A percentile compares a stretch with the other conserved stretches of the same genome.
Conservation (phyloP, 305 asterid genomes). For the Fraxinus greggii region DNA sequence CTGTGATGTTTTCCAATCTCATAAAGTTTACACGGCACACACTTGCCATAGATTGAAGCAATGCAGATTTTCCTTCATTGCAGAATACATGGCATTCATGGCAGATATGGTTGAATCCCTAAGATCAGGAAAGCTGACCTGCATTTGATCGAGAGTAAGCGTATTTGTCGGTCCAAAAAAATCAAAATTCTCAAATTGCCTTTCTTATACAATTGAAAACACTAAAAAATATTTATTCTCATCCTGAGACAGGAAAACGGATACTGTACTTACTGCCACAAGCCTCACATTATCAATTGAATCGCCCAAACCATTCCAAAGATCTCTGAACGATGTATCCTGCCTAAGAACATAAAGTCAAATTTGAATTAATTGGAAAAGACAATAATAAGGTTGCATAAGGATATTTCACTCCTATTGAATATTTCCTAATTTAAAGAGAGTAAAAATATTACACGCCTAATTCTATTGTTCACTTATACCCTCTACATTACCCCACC, state of each 20-base stretch:
- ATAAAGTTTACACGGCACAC: neutral
- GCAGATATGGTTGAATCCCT: slow-evolving; percentile 57
- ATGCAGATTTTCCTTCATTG: slow-evolving; percentile 52
- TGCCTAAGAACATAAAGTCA: slow-evolving; percentile 41
- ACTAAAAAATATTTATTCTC: neutral
- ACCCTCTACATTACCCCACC: neutral
- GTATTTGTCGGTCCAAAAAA: neutral
- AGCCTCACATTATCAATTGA: slow-evolving; percentile 63
- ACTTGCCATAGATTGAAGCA: slow-evolving; percentile 94
- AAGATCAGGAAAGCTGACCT: slow-evolving; percentile 82
- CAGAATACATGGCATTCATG: slow-evolving; percentile 62
- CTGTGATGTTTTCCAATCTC: neutral
- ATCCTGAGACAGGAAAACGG: neutral
- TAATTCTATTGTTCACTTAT: neutral
- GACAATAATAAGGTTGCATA: neutral
- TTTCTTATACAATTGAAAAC: neutral
- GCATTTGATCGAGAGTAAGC: slow-evolving; percentile 20
- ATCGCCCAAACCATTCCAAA: slow-evolving; percentile 74
- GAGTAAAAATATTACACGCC: neutral
- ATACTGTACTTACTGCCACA: slow-evolving; percentile 61
- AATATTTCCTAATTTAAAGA: neutral
- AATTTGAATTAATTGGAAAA: slow-evolving; percentile 16
- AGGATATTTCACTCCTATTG: neutral
- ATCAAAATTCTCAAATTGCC: neutral
- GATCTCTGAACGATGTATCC: slow-evolving; percentile 47